Evolutionary conservation across 257 asterid genomes (phyloP).

Genomic region (Solanum lycopersicoides): DNA sequence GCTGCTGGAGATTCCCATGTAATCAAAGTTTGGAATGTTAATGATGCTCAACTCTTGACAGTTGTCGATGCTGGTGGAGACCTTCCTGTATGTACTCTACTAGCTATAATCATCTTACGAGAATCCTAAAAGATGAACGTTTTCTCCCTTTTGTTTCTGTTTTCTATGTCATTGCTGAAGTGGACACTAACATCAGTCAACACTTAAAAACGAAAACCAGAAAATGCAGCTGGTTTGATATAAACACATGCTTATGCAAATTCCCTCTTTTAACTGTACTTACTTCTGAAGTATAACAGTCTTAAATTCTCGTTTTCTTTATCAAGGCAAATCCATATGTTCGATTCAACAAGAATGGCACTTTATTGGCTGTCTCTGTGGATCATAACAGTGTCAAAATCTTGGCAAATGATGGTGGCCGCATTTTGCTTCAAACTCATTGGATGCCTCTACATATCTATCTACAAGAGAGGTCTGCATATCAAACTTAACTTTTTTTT

Average conservation of each 20-base stretch:
- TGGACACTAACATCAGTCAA: background rate
- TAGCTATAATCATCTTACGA: background rate
- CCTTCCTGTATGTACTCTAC: conserved; percentile 35
- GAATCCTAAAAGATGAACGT: background rate
- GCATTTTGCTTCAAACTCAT: conserved; percentile 30
- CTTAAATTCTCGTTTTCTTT: background rate
- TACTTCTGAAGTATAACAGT: background rate
- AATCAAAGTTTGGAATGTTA: conserved; percentile 67
- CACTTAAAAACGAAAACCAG: background rate
- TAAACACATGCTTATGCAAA: background rate
- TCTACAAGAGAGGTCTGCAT: conserved; percentile 24
- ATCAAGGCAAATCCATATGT: conserved; percentile 47
- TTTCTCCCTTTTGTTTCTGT: background rate
- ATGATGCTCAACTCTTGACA: conserved; percentile 23
- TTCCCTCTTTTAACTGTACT: background rate
- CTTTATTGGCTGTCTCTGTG: conserved; percentile 52
- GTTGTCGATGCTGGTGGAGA: conserved; percentile 51
- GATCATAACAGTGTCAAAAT: conserved; percentile 41
- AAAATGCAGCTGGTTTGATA: background rate
- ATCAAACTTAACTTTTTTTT: background rate
- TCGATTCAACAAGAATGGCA: conserved; percentile 49
- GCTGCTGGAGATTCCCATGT: conserved; percentile 58
- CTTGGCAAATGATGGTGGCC: conserved; percentile 45
- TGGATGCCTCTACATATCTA: conserved; percentile 16
- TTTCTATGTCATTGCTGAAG: background rate